Evolutionary conservation across 768 basidiomycete species (phyloP).

Genomic region (Podaxis sp.): DNA sequence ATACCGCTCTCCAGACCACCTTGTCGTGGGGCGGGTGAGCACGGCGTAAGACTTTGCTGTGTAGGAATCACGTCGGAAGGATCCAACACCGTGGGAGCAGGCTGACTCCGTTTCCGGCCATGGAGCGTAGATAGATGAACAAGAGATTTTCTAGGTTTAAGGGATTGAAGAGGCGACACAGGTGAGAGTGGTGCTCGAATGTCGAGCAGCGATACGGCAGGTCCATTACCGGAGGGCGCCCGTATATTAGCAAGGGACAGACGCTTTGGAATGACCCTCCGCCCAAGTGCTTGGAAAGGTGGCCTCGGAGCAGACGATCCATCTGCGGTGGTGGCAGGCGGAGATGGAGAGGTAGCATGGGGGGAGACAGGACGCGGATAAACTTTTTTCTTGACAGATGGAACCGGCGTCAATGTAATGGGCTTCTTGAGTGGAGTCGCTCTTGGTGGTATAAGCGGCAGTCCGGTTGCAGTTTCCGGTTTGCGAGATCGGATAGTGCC

Average conservation of each 20-base stretch:
- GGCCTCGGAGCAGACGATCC: slow-evolving; percentile 11
- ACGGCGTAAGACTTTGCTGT: neutral
- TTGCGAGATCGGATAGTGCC: slow-evolving; percentile 22
- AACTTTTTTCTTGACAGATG: slow-evolving; percentile 17
- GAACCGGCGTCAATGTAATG: slow-evolving; percentile 6
- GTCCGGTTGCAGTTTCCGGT: neutral
- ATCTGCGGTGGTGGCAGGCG: slow-evolving; percentile 7
- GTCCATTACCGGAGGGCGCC: slow-evolving; percentile 1
- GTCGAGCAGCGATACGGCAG: neutral
- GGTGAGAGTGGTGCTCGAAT: slow-evolving; percentile 12
- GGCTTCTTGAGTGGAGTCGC: slow-evolving; percentile 6
- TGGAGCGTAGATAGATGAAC: slow-evolving; percentile 12
- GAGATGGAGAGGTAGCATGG: slow-evolving; percentile 2
- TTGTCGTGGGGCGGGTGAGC: neutral
- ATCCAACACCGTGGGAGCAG: neutral
- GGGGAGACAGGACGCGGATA: slow-evolving; percentile 17
- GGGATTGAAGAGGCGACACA: slow-evolving; percentile 5
- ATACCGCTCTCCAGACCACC: neutral
- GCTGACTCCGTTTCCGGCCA: neutral
- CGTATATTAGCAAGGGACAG: slow-evolving; percentile 1
- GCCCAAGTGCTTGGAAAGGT: neutral
- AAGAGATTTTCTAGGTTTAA: slow-evolving; percentile 14
- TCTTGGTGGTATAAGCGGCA: neutral
- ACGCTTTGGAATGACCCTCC: neutral
- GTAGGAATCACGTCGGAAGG: neutral